These are phyloP conservation scores for Avena sativa DNA, from an alignment of 176 grass and related monocot genomes.

Conservation along the genomic window DNA sequence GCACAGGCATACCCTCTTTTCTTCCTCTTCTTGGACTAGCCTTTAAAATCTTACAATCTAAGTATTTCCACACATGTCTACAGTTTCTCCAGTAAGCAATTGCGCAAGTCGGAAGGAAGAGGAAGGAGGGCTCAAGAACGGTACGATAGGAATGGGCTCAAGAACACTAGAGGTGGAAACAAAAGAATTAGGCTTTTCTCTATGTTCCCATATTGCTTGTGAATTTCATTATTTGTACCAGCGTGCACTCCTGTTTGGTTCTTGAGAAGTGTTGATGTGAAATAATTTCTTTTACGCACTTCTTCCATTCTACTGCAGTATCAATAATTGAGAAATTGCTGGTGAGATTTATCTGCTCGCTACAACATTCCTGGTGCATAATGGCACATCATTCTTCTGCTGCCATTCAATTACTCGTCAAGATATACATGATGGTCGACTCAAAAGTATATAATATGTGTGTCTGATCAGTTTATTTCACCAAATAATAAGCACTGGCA, in stretches of 20 bases:
- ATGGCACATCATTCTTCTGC: neutral
- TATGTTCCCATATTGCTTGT: neutral
- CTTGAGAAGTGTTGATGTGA: neutral
- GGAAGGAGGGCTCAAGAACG: too few relatives aligned
- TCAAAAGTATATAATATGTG: neutral
- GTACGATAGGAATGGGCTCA: too few relatives aligned
- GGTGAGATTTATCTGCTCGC: neutral
- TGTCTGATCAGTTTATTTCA: constrained; percentile 29
- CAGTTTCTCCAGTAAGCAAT: too few relatives aligned
- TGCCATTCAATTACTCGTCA: neutral
- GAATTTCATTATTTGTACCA: constrained; percentile 11
- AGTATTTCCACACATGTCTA: too few relatives aligned
- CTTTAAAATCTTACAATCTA: too few relatives aligned
- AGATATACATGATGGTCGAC: neutral
- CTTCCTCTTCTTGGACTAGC: too few relatives aligned
- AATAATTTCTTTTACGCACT: neutral
- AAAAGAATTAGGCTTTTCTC: too few relatives aligned
- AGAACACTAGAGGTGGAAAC: too few relatives aligned
- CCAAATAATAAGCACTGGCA: constrained; percentile 12
- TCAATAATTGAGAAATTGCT: constrained; percentile 3
- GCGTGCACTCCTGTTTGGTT: neutral
- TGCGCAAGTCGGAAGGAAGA: too few relatives aligned
- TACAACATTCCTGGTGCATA: neutral
- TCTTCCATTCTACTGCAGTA: neutral
- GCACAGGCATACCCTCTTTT: too few relatives aligned